Base-by-base conservation (phyloP, 306 rosid species). In the Prunus campanulata region DNA sequence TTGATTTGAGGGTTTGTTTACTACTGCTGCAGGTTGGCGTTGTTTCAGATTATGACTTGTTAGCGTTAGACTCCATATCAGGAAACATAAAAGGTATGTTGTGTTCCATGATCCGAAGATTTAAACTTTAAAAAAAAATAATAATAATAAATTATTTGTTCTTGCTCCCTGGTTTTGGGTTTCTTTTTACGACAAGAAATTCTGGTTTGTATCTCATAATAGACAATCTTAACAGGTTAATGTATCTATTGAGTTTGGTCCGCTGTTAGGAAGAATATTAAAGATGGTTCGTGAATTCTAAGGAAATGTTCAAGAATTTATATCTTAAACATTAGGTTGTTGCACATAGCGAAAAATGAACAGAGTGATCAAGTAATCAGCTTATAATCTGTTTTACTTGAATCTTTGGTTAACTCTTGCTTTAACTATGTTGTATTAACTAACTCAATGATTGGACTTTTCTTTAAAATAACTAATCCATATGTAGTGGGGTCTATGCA, bases 1-100 rank as follows among this genome's bases (percentile, higher is more conserved):
- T 63, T 66, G 71, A 61, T 74, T 77, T 57, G 67, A 55, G 63
- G 22, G 30, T 63, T 63, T 20, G 32, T 30, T 46, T 66, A 51
- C 46, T 35, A 3, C 8, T 14, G 68, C 46, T 86, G 87, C 91
- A 95, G 99, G 97, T 95, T 78, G 99, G 99, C 59, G 97, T 95
- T 59, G 91, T 95, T 76, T 92, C 99, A 56, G 99, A 95, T 87
- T 95, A 95, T 71, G 99, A 95, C 77, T 88, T 95, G 75, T 70
- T 95, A 78, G 97, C 99, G 20, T 90, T 95, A 14, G 99, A 95
- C 81, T 90, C 99, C 20, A 88, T 95, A 88, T 95, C 99, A 87
- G 99, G 96, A 88, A 94, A 68, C 46, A 35, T 39, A 15, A 30
- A 51, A 69, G 57, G 66, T 76, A 46, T 22, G 67, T 1, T 13